A percentile compares a stretch with the other conserved stretches of the same genome.
These are phyloP conservation scores for Ascomycota sp. DNA, from an alignment of 2,329 filamentous ascomycete genomes.

Conservation along the genomic window DNA sequence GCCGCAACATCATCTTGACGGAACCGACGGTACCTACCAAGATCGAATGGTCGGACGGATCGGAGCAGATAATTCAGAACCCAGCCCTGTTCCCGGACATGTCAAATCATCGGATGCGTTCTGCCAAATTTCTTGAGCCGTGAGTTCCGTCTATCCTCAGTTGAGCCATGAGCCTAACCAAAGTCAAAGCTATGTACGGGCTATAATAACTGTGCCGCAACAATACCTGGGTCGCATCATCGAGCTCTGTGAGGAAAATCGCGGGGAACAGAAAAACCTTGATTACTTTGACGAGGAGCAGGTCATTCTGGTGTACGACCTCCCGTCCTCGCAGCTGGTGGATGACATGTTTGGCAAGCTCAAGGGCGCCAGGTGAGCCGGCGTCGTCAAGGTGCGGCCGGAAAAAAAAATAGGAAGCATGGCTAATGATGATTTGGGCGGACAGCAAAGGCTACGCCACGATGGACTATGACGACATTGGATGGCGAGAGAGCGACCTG, in stretches of 20 bases:
- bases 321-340: constrained; percentile 76
- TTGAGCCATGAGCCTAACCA: too few relatives aligned
- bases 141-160: too few relatives aligned
- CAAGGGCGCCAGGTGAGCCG: constrained; percentile 52
- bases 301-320: constrained; percentile 81
- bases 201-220: constrained; percentile 78
- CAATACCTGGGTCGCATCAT: constrained; percentile 91
- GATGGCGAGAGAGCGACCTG: constrained; percentile 61
- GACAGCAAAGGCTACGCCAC: constrained; percentile 71
- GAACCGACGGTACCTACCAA: constrained; percentile 89
- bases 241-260: constrained; percentile 77
- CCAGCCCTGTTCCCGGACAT: constrained; percentile 70
- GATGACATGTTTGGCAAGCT: constrained; percentile 96
- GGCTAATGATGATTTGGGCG: background rate
- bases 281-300: constrained; percentile 85
- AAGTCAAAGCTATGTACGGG: constrained; percentile 39
- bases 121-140: constrained; percentile 28
- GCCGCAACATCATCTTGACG: constrained; percentile 87
- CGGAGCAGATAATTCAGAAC: constrained; percentile 60
- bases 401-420: background rate
- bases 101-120: constrained; percentile 25
- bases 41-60: constrained; percentile 59
- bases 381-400: too few relatives aligned
- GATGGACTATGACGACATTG: constrained; percentile 90
- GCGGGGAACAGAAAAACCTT: constrained; percentile 69